Percentiles rank a stretch among this genome's conserved stretches.
Evolutionary conservation across 192 early-diverging fungal genomes (phyloP).

Genomic region (Coemansia sp.): DNA sequence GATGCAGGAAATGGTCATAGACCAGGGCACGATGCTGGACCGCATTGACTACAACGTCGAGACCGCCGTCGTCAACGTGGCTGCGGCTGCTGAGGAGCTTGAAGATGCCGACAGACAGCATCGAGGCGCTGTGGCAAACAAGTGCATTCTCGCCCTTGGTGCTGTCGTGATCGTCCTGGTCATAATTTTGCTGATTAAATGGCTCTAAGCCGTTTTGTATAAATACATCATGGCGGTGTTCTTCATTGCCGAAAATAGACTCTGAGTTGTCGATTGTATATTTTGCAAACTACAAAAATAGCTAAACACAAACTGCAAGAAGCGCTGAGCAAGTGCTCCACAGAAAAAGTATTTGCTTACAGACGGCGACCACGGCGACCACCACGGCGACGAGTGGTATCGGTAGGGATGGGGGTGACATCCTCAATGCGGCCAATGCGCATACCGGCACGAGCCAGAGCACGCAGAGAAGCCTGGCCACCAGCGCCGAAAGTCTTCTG

Average conservation of each 20-base stretch:
- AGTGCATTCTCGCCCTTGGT: constrained; percentile 78
- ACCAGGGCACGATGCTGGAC: constrained; percentile 95
- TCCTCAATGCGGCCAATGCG: constrained; percentile 99
- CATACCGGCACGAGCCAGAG: constrained; percentile 97
- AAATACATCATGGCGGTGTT: too few relatives aligned
- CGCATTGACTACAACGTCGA: constrained; percentile 98
- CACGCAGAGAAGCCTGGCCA: constrained; percentile 97
- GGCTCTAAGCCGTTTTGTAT: constrained; percentile 21
- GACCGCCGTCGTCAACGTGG: constrained; percentile 71
- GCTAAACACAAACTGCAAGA: background rate
- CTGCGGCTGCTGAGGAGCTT: constrained; percentile 81
- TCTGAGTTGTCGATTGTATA: background rate
- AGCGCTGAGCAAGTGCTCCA: background rate
- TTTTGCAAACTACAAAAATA: background rate
- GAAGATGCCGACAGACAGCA: constrained; percentile 77
- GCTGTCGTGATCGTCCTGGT: constrained; percentile 76
- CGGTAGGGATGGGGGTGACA: constrained; percentile 97
- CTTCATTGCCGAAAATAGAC: background rate
- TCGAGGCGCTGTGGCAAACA: constrained; percentile 73
- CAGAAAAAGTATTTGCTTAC: constrained; percentile 43
- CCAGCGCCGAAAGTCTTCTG: constrained; percentile 97
- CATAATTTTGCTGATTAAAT: constrained; percentile 73
- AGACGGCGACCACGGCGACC: constrained; percentile 99
- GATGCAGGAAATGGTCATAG: constrained; percentile 93
- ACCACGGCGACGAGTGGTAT: constrained; percentile 97